phyloP scores from a whole-genome alignment of 2,329 filamentous ascomycete genomes.

The Raffaelea deltoideospora region DNA sequence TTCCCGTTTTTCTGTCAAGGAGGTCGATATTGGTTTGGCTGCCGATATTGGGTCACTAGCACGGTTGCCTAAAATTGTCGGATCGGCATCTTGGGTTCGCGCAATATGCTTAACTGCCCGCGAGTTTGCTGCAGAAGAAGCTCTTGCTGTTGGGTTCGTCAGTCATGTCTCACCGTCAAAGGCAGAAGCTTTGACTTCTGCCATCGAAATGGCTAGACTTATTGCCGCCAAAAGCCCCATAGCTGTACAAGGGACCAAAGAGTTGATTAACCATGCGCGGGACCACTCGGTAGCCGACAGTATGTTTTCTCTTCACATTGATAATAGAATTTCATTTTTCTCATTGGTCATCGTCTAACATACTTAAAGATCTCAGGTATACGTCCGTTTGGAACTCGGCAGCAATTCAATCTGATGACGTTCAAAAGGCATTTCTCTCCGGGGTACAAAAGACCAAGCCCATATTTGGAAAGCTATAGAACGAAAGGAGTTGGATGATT shows the following conservation, averaged over 20 bases:
- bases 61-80: conserved; percentile 58
- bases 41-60: conserved; percentile 66
- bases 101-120: conserved; percentile 61
- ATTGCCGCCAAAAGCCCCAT: conserved; percentile 77
- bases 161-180: conserved; percentile 50
- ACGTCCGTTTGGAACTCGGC: conserved; percentile 79
- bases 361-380: conserved; percentile 44
- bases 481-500: not conserved
- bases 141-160: conserved; percentile 54
- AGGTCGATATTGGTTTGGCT: conserved; percentile 69
- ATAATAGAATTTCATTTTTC: not conserved
- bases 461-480: conserved; percentile 72
- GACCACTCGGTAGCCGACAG: conserved; percentile 67
- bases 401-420: conserved; percentile 67
- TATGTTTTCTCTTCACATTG: conserved; percentile 22
- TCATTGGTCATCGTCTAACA: not conserved
- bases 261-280: conserved; percentile 66
- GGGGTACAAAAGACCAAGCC: conserved; percentile 66
- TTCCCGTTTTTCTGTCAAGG: conserved; percentile 56
- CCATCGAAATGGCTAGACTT: conserved; percentile 43
- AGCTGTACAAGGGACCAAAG: conserved; percentile 76
- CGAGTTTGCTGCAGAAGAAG: conserved; percentile 54
- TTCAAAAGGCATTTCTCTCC: conserved; percentile 57
- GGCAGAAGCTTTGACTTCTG: conserved; percentile 44
- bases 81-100: conserved; percentile 61